These are phyloP conservation scores for Dendrocalamus latiflorus DNA, from an alignment of 202 grass and related monocot species.

Conservation along the genomic window DNA sequence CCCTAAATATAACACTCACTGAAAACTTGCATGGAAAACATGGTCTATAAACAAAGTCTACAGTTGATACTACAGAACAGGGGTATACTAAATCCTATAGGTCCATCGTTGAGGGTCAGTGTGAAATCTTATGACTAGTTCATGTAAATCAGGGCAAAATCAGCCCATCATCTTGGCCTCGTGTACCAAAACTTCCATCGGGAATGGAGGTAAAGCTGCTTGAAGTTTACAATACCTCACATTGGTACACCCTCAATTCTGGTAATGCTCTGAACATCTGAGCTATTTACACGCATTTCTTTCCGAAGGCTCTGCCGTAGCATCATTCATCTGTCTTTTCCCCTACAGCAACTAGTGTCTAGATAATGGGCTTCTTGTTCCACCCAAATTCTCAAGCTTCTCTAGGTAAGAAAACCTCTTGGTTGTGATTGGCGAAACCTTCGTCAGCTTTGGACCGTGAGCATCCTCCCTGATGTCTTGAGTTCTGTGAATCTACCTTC, in stretches of 20 bases:
- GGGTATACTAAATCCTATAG: not conserved
- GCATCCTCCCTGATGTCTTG: not conserved
- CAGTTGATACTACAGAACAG: not conserved
- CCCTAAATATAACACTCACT: too few species aligned
- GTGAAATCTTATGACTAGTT: not conserved
- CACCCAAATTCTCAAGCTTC: constrained; percentile 49
- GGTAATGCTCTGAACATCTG: constrained; percentile 6
- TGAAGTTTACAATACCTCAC: not conserved
- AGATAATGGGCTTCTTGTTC: constrained; percentile 48
- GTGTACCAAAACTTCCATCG: not conserved
- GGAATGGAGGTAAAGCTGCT: not conserved
- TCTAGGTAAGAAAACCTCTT: constrained; percentile 51
- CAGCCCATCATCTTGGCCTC: not conserved
- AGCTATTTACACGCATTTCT: constrained; percentile 41
- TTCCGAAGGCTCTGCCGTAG: not conserved
- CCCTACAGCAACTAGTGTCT: constrained; percentile 38
- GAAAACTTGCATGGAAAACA: not conserved
- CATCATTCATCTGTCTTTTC: not conserved
- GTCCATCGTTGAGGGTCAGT: not conserved
- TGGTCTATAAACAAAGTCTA: not conserved
- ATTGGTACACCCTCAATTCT: not conserved
- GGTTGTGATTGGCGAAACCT: constrained; percentile 38
- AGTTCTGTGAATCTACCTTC: not conserved
- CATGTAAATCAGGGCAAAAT: not conserved
- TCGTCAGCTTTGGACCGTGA: constrained; percentile 35